These are phyloP conservation scores for Andrographis paniculata DNA, from an alignment of 305 asterid species.

Conservation along the genomic window DNA sequence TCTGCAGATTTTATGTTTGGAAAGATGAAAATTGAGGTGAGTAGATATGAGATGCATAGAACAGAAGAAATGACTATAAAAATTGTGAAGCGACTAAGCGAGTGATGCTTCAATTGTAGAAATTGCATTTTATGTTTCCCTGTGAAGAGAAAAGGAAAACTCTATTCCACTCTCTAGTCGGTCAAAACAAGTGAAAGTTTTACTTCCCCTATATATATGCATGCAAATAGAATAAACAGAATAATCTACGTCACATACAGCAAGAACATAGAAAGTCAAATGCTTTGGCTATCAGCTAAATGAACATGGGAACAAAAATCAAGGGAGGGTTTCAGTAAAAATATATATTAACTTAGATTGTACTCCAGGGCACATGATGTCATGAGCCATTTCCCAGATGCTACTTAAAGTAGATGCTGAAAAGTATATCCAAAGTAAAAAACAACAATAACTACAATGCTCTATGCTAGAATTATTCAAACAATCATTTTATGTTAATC, in stretches of 20 bases:
- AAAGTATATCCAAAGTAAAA: not conserved
- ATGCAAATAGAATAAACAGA: not conserved
- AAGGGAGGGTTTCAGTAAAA: not conserved
- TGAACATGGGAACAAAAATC: not conserved
- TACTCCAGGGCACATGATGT: not conserved
- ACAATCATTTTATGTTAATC: too few relatives aligned
- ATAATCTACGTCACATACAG: not conserved
- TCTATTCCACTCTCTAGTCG: not conserved
- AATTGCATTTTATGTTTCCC: slow-evolving; percentile 31
- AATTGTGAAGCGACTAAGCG: slow-evolving; percentile 19
- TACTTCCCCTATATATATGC: not conserved
- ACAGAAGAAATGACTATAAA: slow-evolving; percentile 30
- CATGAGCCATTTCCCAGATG: not conserved
- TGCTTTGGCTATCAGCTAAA: slow-evolving; percentile 12
- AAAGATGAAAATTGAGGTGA: slow-evolving; percentile 24
- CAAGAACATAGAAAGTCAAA: slow-evolving; percentile 15
- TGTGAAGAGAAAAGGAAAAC: not conserved
- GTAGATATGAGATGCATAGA: slow-evolving; percentile 22
- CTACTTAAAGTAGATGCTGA: not conserved
- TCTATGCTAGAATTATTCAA: too few relatives aligned
- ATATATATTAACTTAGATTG: not conserved
- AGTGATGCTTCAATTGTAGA: slow-evolving; percentile 19
- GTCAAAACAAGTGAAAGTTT: not conserved
- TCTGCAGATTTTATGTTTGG: slow-evolving; percentile 14
- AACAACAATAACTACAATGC: not conserved